A percentile compares a stretch with the other conserved stretches of the same genome.
Conservation (phyloP, 306 rosid genomes). For the Acmispon strigosus region DNA sequence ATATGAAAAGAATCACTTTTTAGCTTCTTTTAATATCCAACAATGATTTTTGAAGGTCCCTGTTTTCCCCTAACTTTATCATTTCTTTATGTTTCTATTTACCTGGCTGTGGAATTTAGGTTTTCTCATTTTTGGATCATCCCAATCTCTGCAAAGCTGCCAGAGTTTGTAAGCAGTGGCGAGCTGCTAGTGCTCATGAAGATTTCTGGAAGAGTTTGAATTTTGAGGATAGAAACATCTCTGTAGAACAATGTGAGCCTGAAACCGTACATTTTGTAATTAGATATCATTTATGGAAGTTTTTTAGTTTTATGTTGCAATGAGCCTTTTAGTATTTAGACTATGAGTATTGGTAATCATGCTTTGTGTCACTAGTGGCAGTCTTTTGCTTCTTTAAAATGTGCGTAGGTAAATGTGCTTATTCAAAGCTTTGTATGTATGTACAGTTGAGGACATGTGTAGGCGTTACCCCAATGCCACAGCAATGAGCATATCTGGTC, state of each 20-base stretch:
- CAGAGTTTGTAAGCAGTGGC: slow-evolving; percentile 92
- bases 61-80: not conserved
- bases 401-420: not conserved
- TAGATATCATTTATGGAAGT: not conserved
- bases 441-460: slow-evolving; percentile 93
- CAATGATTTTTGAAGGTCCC: not conserved
- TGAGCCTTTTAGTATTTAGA: not conserved
- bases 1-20: not conserved
- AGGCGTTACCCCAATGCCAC: slow-evolving; percentile 95
- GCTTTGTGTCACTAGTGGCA: not conserved
- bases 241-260: slow-evolving; percentile 84
- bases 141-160: slow-evolving; percentile 90
- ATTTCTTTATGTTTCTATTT: not conserved
- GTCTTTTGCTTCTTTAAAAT: not conserved
- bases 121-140: slow-evolving; percentile 93
- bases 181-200: slow-evolving; percentile 90
- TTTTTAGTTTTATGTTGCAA: not conserved
- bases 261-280: not conserved
- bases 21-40: not conserved
- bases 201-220: slow-evolving; percentile 92
- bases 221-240: slow-evolving; percentile 84
- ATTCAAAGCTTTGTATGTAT: slow-evolving; percentile 18
- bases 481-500: slow-evolving; percentile 74
- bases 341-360: not conserved
- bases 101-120: slow-evolving; percentile 37